phyloP scores from a whole-genome alignment of 345 rosid genomes.

The Punica granatum region DNA sequence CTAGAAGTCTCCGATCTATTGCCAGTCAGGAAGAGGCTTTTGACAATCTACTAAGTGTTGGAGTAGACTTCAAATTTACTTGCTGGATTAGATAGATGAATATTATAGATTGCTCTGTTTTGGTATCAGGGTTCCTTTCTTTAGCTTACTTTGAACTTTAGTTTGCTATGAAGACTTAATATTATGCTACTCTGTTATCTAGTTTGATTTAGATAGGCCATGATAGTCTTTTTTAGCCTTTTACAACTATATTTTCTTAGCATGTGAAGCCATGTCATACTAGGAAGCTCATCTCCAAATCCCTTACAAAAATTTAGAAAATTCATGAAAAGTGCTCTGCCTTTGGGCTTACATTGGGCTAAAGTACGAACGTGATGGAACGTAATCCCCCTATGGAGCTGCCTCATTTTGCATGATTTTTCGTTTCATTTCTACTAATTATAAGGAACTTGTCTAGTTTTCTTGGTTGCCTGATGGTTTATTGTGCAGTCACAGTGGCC shows the following conservation, averaged over 20 bases:
- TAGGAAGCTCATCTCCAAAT: no score
- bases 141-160: conserved; percentile 10
- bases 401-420: no score
- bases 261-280: neutral
- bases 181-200: conserved; percentile 5
- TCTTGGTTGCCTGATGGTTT: no score
- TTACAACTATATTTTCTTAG: conserved; percentile 11
- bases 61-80: conserved; percentile 11
- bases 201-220: conserved; percentile 33
- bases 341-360: no score
- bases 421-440: no score
- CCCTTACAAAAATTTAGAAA: no score
- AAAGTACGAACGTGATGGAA: no score
- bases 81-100: conserved; percentile 18
- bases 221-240: conserved; percentile 5
- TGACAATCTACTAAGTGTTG: neutral
- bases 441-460: no score
- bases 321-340: no score
- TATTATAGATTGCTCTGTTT: conserved; percentile 17
- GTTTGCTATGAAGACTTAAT: conserved; percentile 38
- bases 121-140: conserved; percentile 18
- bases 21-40: conserved; percentile 22
- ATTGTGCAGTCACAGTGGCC: no score
- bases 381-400: no score
- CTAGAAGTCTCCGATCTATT: conserved; percentile 29